Evolutionary conservation across 345 rosid genomes (phyloP).

Genomic region (Eucalyptus regnans): DNA sequence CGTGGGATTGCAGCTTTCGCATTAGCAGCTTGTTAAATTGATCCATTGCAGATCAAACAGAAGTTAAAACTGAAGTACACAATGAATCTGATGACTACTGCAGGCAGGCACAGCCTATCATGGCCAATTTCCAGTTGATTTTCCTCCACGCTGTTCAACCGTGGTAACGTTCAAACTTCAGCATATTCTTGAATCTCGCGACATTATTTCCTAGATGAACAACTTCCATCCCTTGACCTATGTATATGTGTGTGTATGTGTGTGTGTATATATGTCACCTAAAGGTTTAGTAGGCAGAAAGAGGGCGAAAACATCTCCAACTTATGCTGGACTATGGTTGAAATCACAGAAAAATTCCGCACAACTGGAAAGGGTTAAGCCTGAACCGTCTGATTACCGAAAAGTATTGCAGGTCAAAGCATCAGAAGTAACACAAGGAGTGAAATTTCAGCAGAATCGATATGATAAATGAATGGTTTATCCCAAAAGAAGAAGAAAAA

Average conservation of each 20-base stretch:
- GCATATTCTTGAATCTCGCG: neutral
- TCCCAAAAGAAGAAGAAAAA: neutral
- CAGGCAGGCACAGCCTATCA: neutral
- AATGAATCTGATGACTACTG: neutral
- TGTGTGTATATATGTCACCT: neutral
- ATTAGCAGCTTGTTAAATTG: neutral
- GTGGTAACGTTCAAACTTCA: neutral
- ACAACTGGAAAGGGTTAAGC: neutral
- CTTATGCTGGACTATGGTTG: neutral
- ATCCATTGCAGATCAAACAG: neutral
- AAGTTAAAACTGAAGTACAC: neutral
- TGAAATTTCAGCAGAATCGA: neutral
- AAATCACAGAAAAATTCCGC: neutral
- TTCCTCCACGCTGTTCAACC: neutral
- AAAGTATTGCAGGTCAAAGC: neutral
- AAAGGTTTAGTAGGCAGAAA: neutral
- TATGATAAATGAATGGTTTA: neutral
- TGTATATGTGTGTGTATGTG: rapidly evolving
- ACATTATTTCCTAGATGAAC: neutral
- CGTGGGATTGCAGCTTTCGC: neutral
- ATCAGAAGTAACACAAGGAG: neutral
- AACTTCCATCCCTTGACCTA: neutral
- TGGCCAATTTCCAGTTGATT: neutral
- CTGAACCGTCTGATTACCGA: neutral
- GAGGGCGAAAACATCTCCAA: neutral